A percentile compares a stretch with the other conserved stretches of the same genome.
phyloP scores from a whole-genome alignment of 140 eudicot species.

The Stevia rebaudiana region DNA sequence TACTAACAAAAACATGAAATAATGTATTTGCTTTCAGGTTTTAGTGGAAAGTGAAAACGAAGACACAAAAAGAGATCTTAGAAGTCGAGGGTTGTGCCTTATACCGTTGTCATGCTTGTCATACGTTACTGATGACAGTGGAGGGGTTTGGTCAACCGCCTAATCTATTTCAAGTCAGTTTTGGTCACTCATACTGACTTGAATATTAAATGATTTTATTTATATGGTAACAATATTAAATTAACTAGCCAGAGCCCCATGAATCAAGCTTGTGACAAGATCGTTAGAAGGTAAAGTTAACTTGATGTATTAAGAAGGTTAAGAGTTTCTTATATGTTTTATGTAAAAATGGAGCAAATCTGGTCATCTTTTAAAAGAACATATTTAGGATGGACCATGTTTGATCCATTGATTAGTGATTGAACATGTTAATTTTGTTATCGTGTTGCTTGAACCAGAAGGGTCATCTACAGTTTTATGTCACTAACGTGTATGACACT shows the following conservation, averaged over 20 bases:
- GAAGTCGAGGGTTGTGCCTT: conserved; percentile 86
- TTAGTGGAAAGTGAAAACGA: conserved; percentile 31
- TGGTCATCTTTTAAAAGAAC: conserved; percentile 52
- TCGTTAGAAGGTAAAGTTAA: conserved; percentile 18
- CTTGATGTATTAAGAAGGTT: conserved; percentile 17
- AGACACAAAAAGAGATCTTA: conserved; percentile 47
- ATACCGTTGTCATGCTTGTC: conserved; percentile 81
- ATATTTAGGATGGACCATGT: conserved; percentile 62
- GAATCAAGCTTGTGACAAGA: conserved; percentile 2
- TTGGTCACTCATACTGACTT: conserved; percentile 8
- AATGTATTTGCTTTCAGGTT: conserved; percentile 24
- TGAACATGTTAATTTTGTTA: conserved; percentile 10
- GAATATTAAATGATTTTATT: conserved; percentile 6
- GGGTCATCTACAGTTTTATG: background rate
- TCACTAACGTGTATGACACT: background rate
- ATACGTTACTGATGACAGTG: conserved; percentile 67
- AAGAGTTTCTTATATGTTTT: conserved; percentile 13
- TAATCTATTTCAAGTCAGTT: conserved; percentile 26
- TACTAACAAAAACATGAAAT: background rate
- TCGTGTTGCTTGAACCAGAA: background rate
- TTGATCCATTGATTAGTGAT: conserved; percentile 50
- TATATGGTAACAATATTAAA: conserved; percentile 1
- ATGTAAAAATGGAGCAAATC: conserved; percentile 69
- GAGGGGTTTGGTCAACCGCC: conserved; percentile 72
- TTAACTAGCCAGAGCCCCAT: conserved; percentile 13